Evolutionary conservation across 495 filamentous ascomycete genomes (phyloP).

Genomic region (Mycothermus thermophilus): DNA sequence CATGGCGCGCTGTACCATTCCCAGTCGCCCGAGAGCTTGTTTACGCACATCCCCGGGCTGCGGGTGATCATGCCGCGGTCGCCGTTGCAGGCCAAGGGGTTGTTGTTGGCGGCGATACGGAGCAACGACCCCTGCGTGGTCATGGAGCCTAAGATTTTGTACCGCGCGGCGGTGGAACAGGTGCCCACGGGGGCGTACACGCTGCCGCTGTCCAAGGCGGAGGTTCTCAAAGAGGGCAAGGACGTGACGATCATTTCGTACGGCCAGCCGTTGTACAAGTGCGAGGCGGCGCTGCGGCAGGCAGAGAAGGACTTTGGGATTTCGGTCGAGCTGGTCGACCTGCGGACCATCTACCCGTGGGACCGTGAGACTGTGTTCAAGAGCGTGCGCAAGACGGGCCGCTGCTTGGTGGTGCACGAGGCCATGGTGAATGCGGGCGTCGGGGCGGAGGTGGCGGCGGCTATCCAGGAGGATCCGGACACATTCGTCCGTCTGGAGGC

Average conservation of each 20-base stretch:
- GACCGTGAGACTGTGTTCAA: slow-evolving; percentile 70
- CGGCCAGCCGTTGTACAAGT: slow-evolving; percentile 83
- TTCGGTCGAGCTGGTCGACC: slow-evolving; percentile 75
- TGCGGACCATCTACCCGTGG: slow-evolving; percentile 91
- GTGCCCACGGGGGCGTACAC: slow-evolving; percentile 74
- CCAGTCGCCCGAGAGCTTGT: slow-evolving; percentile 84
- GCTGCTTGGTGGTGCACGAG: slow-evolving; percentile 89
- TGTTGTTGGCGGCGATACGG: slow-evolving; percentile 68
- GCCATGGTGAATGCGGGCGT: slow-evolving; percentile 91
- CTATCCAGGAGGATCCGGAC: slow-evolving; percentile 66
- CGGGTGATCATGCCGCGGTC: slow-evolving; percentile 83
- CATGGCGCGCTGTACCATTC: slow-evolving; percentile 94
- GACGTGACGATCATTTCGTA: slow-evolving; percentile 85
- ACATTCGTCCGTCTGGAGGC: slow-evolving; percentile 83
- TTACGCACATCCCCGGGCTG: slow-evolving; percentile 82
- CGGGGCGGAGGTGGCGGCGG: slow-evolving; percentile 84
- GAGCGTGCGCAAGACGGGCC: slow-evolving; percentile 80
- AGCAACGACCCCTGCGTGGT: slow-evolving; percentile 86
- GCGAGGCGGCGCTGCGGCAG: slow-evolving; percentile 61
- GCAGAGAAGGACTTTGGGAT: slow-evolving; percentile 73
- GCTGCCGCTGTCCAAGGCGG: slow-evolving; percentile 77
- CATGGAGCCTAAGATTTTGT: slow-evolving; percentile 93
- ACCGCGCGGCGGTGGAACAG: slow-evolving; percentile 89
- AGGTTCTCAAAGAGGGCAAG: slow-evolving; percentile 69
- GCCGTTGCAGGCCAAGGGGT: slow-evolving; percentile 82